Conservation (phyloP, 371 early-diverging fungal genomes). For the Mucor circinelloides region DNA sequence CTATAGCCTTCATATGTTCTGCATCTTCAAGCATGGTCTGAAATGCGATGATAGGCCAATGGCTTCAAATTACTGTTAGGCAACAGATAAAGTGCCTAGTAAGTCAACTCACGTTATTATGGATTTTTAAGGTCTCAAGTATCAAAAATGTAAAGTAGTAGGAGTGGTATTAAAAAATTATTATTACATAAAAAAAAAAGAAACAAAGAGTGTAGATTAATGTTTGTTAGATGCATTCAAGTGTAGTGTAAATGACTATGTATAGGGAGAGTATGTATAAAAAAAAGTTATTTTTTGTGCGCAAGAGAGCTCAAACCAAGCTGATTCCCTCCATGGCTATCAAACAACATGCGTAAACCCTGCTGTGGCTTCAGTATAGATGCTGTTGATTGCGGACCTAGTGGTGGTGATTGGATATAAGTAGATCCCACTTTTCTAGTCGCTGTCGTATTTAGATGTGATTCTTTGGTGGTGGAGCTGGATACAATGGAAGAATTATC, state of each 20-base stretch:
- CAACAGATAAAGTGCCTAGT: too few species aligned
- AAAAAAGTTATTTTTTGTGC: neutral
- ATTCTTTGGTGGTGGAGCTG: neutral
- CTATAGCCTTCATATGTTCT: too few species aligned
- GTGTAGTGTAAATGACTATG: neutral
- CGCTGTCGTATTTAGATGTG: neutral
- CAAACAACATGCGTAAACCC: constrained; percentile 19
- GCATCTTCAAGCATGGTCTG: too few species aligned
- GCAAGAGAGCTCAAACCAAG: constrained; percentile 20
- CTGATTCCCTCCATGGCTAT: constrained; percentile 7
- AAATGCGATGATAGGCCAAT: too few species aligned
- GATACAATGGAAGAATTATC: constrained; percentile 7
- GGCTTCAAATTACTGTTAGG: too few species aligned
- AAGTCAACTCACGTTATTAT: too few species aligned
- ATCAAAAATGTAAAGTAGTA: neutral
- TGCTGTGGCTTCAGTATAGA: constrained; percentile 20
- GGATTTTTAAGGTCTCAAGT: too few species aligned
- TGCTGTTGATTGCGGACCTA: constrained; percentile 17
- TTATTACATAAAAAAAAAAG: neutral
- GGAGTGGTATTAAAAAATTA: neutral
- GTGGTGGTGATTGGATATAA: constrained; percentile 22
- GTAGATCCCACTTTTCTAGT: neutral
- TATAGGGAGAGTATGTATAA: neutral
- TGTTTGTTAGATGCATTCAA: neutral
- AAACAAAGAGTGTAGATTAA: neutral